Conservation (phyloP, 2,329 filamentous ascomycete genomes). For the Elsinoe ampelina region DNA sequence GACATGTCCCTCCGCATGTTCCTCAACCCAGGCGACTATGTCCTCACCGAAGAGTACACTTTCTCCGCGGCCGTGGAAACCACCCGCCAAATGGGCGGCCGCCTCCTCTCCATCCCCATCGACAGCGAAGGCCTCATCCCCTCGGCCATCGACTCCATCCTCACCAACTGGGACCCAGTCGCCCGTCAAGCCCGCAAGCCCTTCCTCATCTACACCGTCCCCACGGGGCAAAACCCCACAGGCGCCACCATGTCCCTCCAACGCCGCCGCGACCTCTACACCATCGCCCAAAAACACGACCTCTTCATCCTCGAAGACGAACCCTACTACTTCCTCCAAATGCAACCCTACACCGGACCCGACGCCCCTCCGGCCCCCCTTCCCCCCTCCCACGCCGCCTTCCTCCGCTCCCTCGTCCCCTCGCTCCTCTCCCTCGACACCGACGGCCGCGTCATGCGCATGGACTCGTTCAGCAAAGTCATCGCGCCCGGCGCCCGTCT, state of each 20-base stretch:
- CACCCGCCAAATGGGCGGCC: constrained; percentile 53
- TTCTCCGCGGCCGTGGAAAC: constrained; percentile 70
- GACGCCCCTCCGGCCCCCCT: constrained; percentile 44
- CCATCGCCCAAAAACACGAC: constrained; percentile 72
- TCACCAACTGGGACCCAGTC: constrained; percentile 55
- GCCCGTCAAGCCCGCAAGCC: constrained; percentile 53
- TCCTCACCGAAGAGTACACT: constrained; percentile 84
- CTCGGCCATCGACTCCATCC: constrained; percentile 50
- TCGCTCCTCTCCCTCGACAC: constrained; percentile 70
- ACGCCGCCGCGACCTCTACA: constrained; percentile 64
- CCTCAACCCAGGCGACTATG: constrained; percentile 61
- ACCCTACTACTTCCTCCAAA: constrained; percentile 89
- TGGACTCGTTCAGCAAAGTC: constrained; percentile 93
- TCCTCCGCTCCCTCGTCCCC: constrained; percentile 63
- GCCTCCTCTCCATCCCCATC: constrained; percentile 52
- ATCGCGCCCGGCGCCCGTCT: constrained; percentile 70
- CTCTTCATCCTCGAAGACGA: constrained; percentile 85
- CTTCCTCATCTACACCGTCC: constrained; percentile 60
- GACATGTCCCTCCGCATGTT: constrained; percentile 81
- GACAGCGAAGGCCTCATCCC: constrained; percentile 58
- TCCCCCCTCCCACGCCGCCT: constrained; percentile 58
- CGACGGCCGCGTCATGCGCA: constrained; percentile 78
- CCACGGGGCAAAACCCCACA: constrained; percentile 83
- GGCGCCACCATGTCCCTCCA: constrained; percentile 66
- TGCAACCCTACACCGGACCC: constrained; percentile 61